Evolutionary conservation across 2,329 filamentous ascomycete genomes (phyloP).

Genomic region (Cordyceps cateniannulata): DNA sequence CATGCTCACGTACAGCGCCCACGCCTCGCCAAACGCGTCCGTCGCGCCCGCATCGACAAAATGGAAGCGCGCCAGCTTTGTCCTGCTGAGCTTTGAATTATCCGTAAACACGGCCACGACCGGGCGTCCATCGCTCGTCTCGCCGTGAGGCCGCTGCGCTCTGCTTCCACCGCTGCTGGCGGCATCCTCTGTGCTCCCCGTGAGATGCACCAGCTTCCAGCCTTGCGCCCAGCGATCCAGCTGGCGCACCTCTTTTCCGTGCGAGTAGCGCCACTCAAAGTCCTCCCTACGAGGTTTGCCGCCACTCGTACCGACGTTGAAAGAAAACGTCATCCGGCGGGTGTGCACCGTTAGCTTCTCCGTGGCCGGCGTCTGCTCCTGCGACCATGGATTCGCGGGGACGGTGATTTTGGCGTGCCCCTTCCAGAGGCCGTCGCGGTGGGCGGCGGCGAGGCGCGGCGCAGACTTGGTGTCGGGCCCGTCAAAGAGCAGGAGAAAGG

Average conservation of each 20-base stretch:
- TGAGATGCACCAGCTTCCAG: slow-evolving; percentile 29
- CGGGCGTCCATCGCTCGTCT: slow-evolving; percentile 30
- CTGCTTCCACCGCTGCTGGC: too few species aligned
- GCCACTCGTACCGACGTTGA: slow-evolving; percentile 9
- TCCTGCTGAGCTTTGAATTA: slow-evolving; percentile 13
- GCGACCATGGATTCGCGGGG: too few species aligned
- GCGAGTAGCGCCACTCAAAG: slow-evolving; percentile 15
- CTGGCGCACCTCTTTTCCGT: slow-evolving; percentile 16
- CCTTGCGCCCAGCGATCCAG: too few species aligned
- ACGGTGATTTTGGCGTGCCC: slow-evolving; percentile 11
- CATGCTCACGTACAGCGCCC: slow-evolving; percentile 35
- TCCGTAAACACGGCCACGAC: slow-evolving; percentile 33
- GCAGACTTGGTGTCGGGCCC: not conserved
- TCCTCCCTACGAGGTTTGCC: not conserved
- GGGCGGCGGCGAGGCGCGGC: slow-evolving; percentile 2
- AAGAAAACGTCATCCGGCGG: slow-evolving; percentile 3
- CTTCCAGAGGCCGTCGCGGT: slow-evolving; percentile 3
- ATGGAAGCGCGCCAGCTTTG: slow-evolving; percentile 28
- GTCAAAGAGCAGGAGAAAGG: slow-evolving; percentile 12
- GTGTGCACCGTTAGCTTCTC: slow-evolving; percentile 1
- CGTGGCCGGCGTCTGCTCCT: not conserved
- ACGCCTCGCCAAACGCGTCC: slow-evolving; percentile 34
- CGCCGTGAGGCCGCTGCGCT: too few species aligned
- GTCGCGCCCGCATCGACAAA: slow-evolving; percentile 34
- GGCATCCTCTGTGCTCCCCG: too few species aligned